A percentile compares a stretch with the other conserved stretches of the same genome.
phyloP scores from a whole-genome alignment of 129 eudicot genomes.

The Centrapalus pauciflorus region DNA sequence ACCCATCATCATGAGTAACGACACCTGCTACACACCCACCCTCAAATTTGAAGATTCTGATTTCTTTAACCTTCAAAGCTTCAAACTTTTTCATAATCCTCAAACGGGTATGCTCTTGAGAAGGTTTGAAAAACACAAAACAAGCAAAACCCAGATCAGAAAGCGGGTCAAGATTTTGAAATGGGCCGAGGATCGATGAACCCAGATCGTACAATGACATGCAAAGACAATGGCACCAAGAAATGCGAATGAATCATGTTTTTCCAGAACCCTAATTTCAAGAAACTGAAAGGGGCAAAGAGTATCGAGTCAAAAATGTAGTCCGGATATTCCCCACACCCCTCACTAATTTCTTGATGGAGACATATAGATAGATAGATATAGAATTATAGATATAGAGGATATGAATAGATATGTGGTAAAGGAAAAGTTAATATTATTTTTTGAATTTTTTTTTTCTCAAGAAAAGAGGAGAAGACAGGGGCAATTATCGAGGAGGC shows the following conservation, averaged over 20 bases:
- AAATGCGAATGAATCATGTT: constrained; percentile 7
- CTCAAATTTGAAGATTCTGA: neutral
- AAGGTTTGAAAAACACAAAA: neutral
- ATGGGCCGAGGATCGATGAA: constrained; percentile 1
- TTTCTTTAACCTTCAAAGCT: neutral
- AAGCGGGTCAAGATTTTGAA: constrained; percentile 8
- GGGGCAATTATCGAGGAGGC: constrained; percentile 25
- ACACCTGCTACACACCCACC: neutral
- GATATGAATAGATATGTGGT: constrained; percentile 16
- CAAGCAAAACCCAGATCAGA: constrained; percentile 14
- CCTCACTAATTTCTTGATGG: constrained; percentile 12
- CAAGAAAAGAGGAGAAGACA: constrained; percentile 32
- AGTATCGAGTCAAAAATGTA: constrained; percentile 28
- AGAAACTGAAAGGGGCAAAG: constrained; percentile 17
- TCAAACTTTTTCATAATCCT: neutral
- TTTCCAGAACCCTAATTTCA: constrained; percentile 20
- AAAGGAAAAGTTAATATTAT: constrained; percentile 16
- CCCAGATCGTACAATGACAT: constrained; percentile 31
- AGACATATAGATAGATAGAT: constrained; percentile 15
- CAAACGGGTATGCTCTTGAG: neutral
- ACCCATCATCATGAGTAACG: constrained; percentile 1
- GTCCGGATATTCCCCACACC: constrained; percentile 19
- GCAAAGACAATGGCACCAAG: constrained; percentile 25
- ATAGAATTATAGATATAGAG: neutral
- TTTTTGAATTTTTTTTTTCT: neutral